Evolutionary conservation across 1,139 yeast species (phyloP).

Genomic region (Scheffersomyces segobiensis): DNA sequence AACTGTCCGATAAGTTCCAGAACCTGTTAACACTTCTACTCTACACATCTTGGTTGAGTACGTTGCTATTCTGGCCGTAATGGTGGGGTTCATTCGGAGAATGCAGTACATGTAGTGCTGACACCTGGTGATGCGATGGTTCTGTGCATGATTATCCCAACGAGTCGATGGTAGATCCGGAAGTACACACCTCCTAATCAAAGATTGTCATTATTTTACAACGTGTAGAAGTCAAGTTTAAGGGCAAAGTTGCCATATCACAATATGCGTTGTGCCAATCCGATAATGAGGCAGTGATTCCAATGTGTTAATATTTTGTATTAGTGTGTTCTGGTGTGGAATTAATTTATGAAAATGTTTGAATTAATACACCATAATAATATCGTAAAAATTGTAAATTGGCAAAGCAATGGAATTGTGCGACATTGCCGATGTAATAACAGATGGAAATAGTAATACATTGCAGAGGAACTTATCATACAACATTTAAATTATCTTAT

Average conservation of each 20-base stretch:
- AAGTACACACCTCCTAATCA: neutral
- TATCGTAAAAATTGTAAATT: neutral
- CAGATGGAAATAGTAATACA: neutral
- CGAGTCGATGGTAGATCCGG: neutral
- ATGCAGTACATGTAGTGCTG: neutral
- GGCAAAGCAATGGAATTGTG: too few species aligned
- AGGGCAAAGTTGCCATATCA: neutral
- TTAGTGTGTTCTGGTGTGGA: too few species aligned
- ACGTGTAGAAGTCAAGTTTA: neutral
- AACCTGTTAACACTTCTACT: too few species aligned
- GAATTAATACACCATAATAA: too few species aligned
- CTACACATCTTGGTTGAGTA: neutral
- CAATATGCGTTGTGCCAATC: neutral
- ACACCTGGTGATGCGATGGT: neutral
- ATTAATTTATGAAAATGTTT: too few species aligned
- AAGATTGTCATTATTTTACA: neutral
- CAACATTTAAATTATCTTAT: neutral
- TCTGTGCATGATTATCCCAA: neutral
- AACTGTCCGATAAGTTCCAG: too few species aligned
- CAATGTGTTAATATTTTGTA: neutral
- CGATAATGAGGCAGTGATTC: neutral
- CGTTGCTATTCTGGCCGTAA: neutral
- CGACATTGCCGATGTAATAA: neutral
- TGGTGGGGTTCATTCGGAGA: neutral
- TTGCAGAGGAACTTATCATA: neutral